Base-by-base conservation (phyloP, 208 protist species). In the Tritrichomonas foetus region DNA sequence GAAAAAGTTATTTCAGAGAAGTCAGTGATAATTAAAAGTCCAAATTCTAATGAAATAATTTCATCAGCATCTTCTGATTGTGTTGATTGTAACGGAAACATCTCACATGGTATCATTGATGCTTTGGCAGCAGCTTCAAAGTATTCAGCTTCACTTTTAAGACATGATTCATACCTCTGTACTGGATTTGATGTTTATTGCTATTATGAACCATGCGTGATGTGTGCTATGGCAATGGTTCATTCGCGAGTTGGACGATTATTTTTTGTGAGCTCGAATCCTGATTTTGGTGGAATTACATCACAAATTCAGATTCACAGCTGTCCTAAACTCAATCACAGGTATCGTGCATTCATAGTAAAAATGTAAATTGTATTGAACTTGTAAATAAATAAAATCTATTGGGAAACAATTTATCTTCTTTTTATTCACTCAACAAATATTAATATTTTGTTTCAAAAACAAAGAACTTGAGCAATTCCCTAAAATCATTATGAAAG, bases 151-250 rank as follows among this genome's bases (percentile, higher is more conserved):
- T 0, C 66, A 72, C n/a, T n/a, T n/a, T n/a, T n/a, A n/a, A n/a
- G n/a, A n/a, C 47, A 93, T 33, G 47, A 72, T 93, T 69, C 50
- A 39, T 93, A 93, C 30, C 57, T 93, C 41, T 93, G 89, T 72
- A 69, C 36, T 27, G 55, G 55, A 11, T 39, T 93, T n/a, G 89
- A 93, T 72, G 50, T 93, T 0, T 93, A 93, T 33, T 93, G 89
- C 55, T 72, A 72, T 49, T 72, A 72, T 74, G 89, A 93, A 49
- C 89, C 89, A 36, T 93, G 89, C 22, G 25, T 64, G 0, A 93
- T 93, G 89, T 93, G 89, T 27, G 55, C 89, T 50, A 93, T 93
- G 89, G 89, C 89, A 33, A 93, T 93, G 50, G 89, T 93, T 8
- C 89, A 93, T 72, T 93, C 89, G 30, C 36, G 89, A 69, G 50